Evolutionary conservation across 108 stramenopile species (phyloP).

Genomic region (Cyclotella kingstonii): DNA sequence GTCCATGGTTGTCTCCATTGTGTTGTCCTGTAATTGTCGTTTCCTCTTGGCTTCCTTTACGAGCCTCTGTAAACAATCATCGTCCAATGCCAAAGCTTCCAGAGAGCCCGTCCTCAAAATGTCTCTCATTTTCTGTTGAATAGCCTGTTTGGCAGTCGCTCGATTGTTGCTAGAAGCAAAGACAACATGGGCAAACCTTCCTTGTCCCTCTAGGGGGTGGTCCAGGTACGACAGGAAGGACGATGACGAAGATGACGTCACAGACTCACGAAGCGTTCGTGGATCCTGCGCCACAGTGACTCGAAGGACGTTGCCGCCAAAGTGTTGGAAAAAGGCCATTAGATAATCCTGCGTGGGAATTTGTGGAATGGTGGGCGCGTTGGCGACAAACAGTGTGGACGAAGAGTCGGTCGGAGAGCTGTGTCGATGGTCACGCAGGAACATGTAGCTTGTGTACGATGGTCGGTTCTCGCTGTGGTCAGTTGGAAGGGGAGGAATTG

Average conservation of each 20-base stretch:
- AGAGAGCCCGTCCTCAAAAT: neutral
- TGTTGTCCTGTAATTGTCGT: slow-evolving; percentile 28
- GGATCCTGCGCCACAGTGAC: slow-evolving; percentile 80
- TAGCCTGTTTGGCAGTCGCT: slow-evolving; percentile 49
- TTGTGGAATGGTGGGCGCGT: slow-evolving; percentile 71
- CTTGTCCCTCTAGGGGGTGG: slow-evolving; percentile 42
- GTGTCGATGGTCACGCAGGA: slow-evolving; percentile 69
- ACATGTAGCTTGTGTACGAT: slow-evolving; percentile 60
- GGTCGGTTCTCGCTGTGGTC: slow-evolving; percentile 34
- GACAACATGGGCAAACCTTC: slow-evolving; percentile 80
- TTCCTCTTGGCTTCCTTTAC: slow-evolving; percentile 14
- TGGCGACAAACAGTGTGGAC: slow-evolving; percentile 81
- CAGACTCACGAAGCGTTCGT: no score
- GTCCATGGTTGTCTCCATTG: slow-evolving; percentile 20
- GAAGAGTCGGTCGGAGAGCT: neutral
- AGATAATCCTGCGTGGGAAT: slow-evolving; percentile 64
- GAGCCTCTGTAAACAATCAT: slow-evolving; percentile 17
- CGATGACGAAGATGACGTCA: slow-evolving; percentile 17
- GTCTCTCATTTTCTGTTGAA: slow-evolving; percentile 51
- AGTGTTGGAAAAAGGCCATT: slow-evolving; percentile 63
- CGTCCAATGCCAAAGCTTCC: slow-evolving; percentile 14
- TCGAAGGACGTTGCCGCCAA: slow-evolving; percentile 60
- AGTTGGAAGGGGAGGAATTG: neutral
- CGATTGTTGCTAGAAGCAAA: slow-evolving; percentile 67
- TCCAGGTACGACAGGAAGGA: slow-evolving; percentile 12